Evolutionary conservation across 306 rosid genomes (phyloP).

Genomic region (Cucurbita moschata): DNA sequence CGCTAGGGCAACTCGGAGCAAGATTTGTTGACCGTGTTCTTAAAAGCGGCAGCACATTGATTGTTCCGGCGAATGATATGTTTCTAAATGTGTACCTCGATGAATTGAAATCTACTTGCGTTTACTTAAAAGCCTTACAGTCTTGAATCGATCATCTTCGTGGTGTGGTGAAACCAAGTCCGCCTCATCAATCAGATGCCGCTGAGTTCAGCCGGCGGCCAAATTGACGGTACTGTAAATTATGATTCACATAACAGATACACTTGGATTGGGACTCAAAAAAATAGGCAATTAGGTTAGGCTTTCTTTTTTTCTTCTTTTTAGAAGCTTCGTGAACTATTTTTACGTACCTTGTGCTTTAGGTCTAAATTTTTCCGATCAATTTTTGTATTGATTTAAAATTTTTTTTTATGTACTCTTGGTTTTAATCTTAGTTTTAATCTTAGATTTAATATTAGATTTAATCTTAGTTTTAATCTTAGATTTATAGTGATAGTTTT

Average conservation of each 20-base stretch:
- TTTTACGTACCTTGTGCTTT: too few relatives aligned
- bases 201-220: not conserved
- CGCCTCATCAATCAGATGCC: not conserved
- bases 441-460: too few relatives aligned
- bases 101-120: not conserved
- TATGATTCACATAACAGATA: not conserved
- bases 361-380: not conserved
- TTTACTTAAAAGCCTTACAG: not conserved
- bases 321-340: too few relatives aligned
- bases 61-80: not conserved
- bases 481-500: too few relatives aligned
- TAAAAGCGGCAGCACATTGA: not conserved
- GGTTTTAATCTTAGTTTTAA: too few relatives aligned
- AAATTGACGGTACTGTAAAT: not conserved
- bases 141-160: not conserved
- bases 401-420: too few relatives aligned
- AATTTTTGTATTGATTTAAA: not conserved
- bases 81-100: not conserved
- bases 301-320: not conserved
- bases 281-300: not conserved
- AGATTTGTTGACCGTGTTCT: not conserved
- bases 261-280: not conserved
- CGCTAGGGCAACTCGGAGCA: not conserved
- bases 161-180: not conserved
- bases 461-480: too few relatives aligned